Evolutionary conservation across 1,284 basidiomycete species (phyloP).

Genomic region (Ustilago esculenta): DNA sequence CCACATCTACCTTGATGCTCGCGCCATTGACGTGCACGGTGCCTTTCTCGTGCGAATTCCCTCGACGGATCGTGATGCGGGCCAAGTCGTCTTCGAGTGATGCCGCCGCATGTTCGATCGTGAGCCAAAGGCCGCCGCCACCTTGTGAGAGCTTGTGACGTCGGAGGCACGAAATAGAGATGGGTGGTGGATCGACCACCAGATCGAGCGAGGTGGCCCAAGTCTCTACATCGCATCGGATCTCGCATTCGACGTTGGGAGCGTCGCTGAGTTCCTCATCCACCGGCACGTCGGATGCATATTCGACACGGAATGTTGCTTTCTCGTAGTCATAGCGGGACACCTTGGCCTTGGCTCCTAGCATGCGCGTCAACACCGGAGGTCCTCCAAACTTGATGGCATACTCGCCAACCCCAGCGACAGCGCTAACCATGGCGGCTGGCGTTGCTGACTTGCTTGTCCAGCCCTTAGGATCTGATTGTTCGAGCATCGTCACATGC

Average conservation of each 20-base stretch:
- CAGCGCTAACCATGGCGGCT: conserved; percentile 76
- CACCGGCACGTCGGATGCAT: conserved; percentile 72
- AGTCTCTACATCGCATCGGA: conserved; percentile 90
- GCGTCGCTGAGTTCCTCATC: conserved; percentile 35
- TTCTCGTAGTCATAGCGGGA: conserved; percentile 88
- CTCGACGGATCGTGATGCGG: conserved; percentile 77
- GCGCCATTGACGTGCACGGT: conserved; percentile 89
- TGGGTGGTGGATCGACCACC: conserved; percentile 92
- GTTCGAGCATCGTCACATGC: conserved; percentile 90
- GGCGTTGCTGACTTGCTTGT: conserved; percentile 93
- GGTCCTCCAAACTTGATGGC: conserved; percentile 92
- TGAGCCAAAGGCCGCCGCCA: conserved; percentile 96
- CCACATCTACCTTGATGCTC: conserved; percentile 84
- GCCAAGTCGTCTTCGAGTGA: conserved; percentile 78
- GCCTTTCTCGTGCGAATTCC: conserved; percentile 74
- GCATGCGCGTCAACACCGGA: conserved; percentile 83
- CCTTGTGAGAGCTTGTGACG: conserved; percentile 85
- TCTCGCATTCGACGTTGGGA: conserved; percentile 85
- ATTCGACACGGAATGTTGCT: conserved; percentile 83
- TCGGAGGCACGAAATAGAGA: conserved; percentile 81
- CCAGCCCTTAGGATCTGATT: conserved; percentile 97
- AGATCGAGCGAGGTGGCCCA: conserved; percentile 90
- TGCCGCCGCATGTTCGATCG: conserved; percentile 84
- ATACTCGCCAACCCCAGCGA: conserved; percentile 91
- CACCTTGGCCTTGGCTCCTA: conserved; percentile 79